Conservation (phyloP, 1,284 basidiomycete species). For the Puccinia coronata region DNA sequence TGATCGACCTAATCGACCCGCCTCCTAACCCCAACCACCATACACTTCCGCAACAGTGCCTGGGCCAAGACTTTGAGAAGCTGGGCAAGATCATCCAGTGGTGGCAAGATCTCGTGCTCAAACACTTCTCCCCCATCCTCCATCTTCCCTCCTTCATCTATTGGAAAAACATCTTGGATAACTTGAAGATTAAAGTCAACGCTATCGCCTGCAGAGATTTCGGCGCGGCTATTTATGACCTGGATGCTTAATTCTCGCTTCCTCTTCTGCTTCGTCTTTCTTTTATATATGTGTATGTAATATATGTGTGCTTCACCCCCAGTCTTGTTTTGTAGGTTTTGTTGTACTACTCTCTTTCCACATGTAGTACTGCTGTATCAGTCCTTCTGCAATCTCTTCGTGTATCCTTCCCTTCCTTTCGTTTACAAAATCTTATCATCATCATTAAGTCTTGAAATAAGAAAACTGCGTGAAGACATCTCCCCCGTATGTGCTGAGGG, state of each 20-base stretch:
- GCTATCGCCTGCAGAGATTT: slow-evolving; percentile 12
- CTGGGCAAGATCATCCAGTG: slow-evolving; percentile 15
- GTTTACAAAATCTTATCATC: too few relatives aligned
- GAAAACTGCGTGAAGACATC: too few relatives aligned
- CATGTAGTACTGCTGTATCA: too few relatives aligned
- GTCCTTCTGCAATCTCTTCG: too few relatives aligned
- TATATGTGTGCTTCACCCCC: too few relatives aligned
- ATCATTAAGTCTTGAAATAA: too few relatives aligned
- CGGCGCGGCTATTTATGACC: neutral
- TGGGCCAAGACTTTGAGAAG: slow-evolving; percentile 46
- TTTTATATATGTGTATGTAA: too few relatives aligned
- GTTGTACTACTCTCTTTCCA: too few relatives aligned
- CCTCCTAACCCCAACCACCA: neutral
- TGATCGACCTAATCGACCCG: slow-evolving; percentile 17
- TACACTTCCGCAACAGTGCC: neutral
- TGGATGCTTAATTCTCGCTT: neutral
- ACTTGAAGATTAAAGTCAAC: neutral
- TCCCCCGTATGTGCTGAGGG: too few relatives aligned
- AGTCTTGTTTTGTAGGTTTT: too few relatives aligned
- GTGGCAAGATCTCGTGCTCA: slow-evolving; percentile 29
- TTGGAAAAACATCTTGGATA: slow-evolving; percentile 33
- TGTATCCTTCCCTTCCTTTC: too few relatives aligned
- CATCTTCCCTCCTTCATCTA: neutral
- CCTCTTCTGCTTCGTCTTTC: neutral
- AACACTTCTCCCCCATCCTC: neutral